Percentiles rank a stretch among this genome's conserved stretches.
Conservation (phyloP, 345 rosid genomes). For the Geranium brycei region DNA sequence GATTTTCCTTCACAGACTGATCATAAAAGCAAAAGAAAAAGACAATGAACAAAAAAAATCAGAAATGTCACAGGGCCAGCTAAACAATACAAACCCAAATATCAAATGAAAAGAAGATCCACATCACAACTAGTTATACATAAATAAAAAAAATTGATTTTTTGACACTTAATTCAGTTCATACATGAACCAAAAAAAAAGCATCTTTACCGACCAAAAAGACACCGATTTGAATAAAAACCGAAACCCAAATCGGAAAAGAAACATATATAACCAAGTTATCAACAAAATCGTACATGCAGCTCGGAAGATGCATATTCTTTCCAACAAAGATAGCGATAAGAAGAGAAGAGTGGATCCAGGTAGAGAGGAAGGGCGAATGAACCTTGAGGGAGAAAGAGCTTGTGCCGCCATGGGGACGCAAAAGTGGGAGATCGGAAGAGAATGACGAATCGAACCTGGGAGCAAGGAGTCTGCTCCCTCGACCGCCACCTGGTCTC, state of each 20-base stretch:
- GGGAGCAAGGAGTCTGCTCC: constrained; percentile 65
- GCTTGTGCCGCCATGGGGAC: constrained; percentile 14
- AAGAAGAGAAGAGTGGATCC: not conserved
- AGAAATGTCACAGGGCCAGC: not conserved
- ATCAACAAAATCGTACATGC: not conserved
- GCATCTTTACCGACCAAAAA: not conserved
- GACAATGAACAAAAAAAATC: too few relatives aligned
- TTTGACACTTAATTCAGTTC: not conserved
- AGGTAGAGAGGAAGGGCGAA: not conserved
- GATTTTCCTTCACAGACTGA: not conserved
- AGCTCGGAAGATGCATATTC: not conserved
- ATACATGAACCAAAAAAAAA: not conserved
- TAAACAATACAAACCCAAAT: not conserved
- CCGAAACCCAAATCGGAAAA: not conserved
- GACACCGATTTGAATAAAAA: not conserved
- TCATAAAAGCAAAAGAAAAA: not conserved
- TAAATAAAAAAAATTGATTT: too few relatives aligned
- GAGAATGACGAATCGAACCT: constrained; percentile 41
- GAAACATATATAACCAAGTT: not conserved
- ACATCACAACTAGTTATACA: not conserved
- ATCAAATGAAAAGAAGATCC: not conserved
- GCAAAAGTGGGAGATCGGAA: constrained; percentile 58
- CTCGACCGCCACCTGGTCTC: constrained; percentile 99
- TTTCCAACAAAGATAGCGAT: not conserved
- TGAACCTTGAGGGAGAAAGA: not conserved